phyloP scores from a whole-genome alignment of 2,329 filamentous ascomycete species.

The Paraphoma chrysanthemicola region DNA sequence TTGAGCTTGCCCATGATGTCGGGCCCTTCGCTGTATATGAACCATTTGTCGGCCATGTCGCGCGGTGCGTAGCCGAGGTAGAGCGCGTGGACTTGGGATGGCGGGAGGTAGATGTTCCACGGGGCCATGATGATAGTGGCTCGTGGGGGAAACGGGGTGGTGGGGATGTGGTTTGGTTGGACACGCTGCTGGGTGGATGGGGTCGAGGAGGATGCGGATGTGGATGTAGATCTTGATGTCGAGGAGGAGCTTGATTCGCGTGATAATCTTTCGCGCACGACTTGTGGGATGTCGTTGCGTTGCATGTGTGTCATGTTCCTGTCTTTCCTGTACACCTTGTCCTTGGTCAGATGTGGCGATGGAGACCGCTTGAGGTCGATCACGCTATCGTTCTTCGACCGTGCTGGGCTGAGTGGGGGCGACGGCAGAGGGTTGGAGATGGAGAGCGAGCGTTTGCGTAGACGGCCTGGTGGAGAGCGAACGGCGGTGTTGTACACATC shows the following conservation, averaged over 20 bases:
- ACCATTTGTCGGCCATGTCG: conserved; percentile 40
- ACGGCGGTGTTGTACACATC: conserved; percentile 1
- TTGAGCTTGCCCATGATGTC: conserved; percentile 43
- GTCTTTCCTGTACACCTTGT: conserved; percentile 4
- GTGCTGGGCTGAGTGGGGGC: conserved; percentile 5
- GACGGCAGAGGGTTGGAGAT: background rate
- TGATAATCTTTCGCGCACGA: conserved; percentile 1
- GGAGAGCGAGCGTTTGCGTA: conserved; percentile 2
- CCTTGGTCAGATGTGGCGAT: conserved; percentile 19
- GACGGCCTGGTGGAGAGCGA: conserved; percentile 3
- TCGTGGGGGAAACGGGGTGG: conserved; percentile 22
- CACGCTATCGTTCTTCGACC: conserved; percentile 5
- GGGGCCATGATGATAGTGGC: background rate
- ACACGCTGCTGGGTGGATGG: conserved; percentile 13
- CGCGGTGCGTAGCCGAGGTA: conserved; percentile 37
- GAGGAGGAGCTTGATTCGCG: conserved; percentile 3
- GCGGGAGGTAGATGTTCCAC: conserved; percentile 44
- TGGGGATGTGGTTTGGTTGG: conserved; percentile 20
- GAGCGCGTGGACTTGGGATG: conserved; percentile 35
- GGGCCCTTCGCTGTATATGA: conserved; percentile 43
- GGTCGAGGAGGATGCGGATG: background rate
- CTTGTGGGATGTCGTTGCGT: conserved; percentile 11
- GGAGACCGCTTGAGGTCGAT: conserved; percentile 1
- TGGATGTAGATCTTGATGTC: background rate
- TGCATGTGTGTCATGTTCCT: conserved; percentile 11